Evolutionary conservation across 176 grass and related monocot genomes (phyloP), one percentile per base, ranked within the genome.

Genomic region (Eragrostis curvula): DNA sequence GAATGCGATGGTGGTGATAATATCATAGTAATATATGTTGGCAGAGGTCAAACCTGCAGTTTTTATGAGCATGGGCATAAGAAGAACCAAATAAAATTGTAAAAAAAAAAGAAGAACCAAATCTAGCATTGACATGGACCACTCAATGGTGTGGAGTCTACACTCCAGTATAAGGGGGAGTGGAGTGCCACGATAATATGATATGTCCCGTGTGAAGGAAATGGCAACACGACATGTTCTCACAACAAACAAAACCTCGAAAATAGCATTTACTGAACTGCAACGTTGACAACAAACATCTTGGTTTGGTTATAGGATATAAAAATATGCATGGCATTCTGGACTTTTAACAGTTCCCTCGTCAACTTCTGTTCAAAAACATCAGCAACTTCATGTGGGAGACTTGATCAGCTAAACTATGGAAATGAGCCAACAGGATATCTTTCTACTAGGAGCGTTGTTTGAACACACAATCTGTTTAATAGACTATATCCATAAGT

Each of bases 31-130:
- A n/a, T 56, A 60, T 44, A 81, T 23, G 55, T 68, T 28, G 16
- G 58, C 28, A 24, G 6, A 55, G 82, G 72, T 83, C 79, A 87
- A 71, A 41, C 79, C 79, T 71, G 72, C 32, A 64, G 25, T 5
- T 65, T 72, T 44, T 29, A 62, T n/a, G 23, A 72, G 46, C 6
- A 52, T 45, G 76, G 84, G 8, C 58, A 86, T 24, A 39, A n/a
- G 41, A 57, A 43, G 42, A 43, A 43, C 42, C 4, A 43, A 6
- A 6, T 43, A n/a, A n/a, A n/a, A 4, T 8, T 8, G 4, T 43
- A 8, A 43, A 43, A 43, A 43, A 43, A 43, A 43, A 43, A 43
- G 8, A 8, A 43, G 42, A 43, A 43, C 58, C 59, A 66, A 27
- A 46, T 49, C n/a, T n/a, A n/a, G 58, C 25, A 66, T 65, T 73